Percentiles rank a stretch among this genome's conserved stretches.
These are phyloP conservation scores for Wickerhamiella azymoides DNA, from an alignment of 805 yeast species.

Conservation along the genomic window DNA sequence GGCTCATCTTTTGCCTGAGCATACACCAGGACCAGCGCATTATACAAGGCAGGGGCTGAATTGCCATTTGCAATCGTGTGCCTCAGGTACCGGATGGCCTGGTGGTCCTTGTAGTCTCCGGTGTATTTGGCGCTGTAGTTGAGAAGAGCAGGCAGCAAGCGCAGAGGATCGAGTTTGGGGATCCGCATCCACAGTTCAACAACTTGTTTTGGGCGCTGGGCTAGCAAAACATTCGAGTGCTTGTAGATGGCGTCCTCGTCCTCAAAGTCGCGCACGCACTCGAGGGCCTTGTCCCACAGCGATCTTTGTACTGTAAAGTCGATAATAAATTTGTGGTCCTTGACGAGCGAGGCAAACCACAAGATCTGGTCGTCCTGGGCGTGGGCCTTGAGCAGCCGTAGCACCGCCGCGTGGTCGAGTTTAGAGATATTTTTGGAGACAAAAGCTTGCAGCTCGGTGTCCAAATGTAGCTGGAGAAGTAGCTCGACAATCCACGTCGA, in stretches of 20 bases:
- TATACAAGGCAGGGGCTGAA: slow-evolving; percentile 42
- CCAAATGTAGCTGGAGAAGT: slow-evolving; percentile 22
- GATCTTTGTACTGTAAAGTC: slow-evolving; percentile 47
- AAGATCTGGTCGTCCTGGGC: slow-evolving; percentile 52
- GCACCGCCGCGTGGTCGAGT: slow-evolving; percentile 55
- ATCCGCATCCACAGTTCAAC: slow-evolving; percentile 65
- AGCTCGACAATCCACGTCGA: slow-evolving; percentile 56
- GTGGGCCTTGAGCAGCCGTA: slow-evolving; percentile 55
- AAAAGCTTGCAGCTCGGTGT: slow-evolving; percentile 34
- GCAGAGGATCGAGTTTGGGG: slow-evolving; percentile 41
- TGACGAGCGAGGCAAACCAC: slow-evolving; percentile 49
- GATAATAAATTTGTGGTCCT: slow-evolving; percentile 57
- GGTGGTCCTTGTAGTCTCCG: slow-evolving; percentile 37
- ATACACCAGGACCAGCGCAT: slow-evolving; percentile 54
- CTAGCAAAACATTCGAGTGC: slow-evolving; percentile 53
- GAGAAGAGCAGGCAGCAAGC: slow-evolving; percentile 61
- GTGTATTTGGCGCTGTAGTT: slow-evolving; percentile 37
- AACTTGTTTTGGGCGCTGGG: slow-evolving; percentile 55
- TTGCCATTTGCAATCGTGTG: slow-evolving; percentile 34
- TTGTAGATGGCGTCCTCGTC: slow-evolving; percentile 42
- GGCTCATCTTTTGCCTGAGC: slow-evolving; percentile 37
- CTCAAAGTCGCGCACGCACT: slow-evolving; percentile 33
- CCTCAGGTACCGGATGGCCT: slow-evolving; percentile 50
- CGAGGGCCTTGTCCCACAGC: slow-evolving; percentile 61
- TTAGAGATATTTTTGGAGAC: slow-evolving; percentile 25